These are phyloP conservation scores for Grosmannia clavigera DNA, from an alignment of 2,329 filamentous ascomycete genomes.

Conservation along the genomic window DNA sequence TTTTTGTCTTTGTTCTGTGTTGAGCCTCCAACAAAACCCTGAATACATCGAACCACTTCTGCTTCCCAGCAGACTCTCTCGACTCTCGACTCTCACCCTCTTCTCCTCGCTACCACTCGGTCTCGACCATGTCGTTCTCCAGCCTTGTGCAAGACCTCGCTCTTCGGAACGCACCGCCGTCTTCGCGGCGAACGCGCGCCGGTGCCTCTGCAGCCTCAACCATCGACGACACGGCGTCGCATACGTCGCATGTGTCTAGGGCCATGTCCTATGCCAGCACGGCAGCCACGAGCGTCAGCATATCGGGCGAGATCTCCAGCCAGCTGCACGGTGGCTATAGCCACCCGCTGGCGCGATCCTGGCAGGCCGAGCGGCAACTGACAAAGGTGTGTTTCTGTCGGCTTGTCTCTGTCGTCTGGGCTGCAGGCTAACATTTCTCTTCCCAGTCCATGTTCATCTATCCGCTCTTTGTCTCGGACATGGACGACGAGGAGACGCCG, in stretches of 20 bases:
- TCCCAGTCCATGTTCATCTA: slow-evolving; percentile 95
- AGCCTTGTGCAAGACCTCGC: slow-evolving; percentile 54
- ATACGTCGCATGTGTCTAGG: slow-evolving; percentile 48
- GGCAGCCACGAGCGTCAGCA: slow-evolving; percentile 55
- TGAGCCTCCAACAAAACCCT: background rate
- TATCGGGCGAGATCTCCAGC: slow-evolving; percentile 64
- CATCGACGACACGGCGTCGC: slow-evolving; percentile 46
- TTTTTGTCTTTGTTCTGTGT: background rate
- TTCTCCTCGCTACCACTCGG: slow-evolving; percentile 1
- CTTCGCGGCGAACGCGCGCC: slow-evolving; percentile 33
- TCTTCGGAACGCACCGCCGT: slow-evolving; percentile 38
- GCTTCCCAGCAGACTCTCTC: background rate
- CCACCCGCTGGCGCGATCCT: slow-evolving; percentile 65
- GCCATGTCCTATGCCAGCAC: slow-evolving; percentile 57
- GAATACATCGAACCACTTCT: background rate
- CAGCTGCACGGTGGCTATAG: slow-evolving; percentile 75
- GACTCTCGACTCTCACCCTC: background rate
- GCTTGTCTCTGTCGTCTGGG: background rate
- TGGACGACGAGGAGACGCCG: slow-evolving; percentile 79
- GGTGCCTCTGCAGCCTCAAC: slow-evolving; percentile 36
- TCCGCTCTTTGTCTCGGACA: slow-evolving; percentile 90
- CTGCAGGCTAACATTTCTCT: background rate
- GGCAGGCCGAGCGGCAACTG: slow-evolving; percentile 75
- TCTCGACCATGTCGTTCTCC: slow-evolving; percentile 48
- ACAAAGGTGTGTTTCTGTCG: slow-evolving; percentile 53